Evolutionary conservation across 306 rosid genomes (phyloP), one percentile per base, ranked within the genome.

Genomic region (Vicia faba): DNA sequence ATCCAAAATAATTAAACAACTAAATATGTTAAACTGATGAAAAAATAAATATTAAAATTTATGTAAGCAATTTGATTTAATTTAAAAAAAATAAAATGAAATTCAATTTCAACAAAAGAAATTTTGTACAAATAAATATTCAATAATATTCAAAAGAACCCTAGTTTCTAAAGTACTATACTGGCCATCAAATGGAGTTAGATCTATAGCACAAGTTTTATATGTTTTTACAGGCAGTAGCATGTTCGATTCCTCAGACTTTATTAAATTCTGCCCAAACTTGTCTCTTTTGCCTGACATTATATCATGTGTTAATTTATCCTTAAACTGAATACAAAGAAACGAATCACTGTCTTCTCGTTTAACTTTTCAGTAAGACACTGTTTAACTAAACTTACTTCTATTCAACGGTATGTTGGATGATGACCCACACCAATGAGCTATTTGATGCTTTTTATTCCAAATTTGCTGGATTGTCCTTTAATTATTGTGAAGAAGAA

Each of bases 251-350:
- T 64, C 64, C 12, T 62, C 15, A 31, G 31, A 62, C 81, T 76
- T 73, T 76, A 63, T 72, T 72, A 68, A 76, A 81, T 49, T 54
- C 50, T 38, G 25, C 62, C 4, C 7, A 56, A 25, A 49, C 51
- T 18, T 35, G 56, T 68, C 57, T 69, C 79, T 68, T 76, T 81
- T 58, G 10, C 33, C 84, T 60, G 81, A 75, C 84, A 71, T 16
- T 66, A 39, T 66, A 72, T 29, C 77, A 77, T 77, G 61, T 67
- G 15, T 41, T 29, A 63, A 16, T 61, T 77, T 69, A 69, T 73
- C 80, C 79, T 39, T 57, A 73, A 81, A 77, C 80, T 74, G 31
- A 43, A 13, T 15, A 14, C 80, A 64, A 77, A 73, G 82, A 69
- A 81, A 81, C 60, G 82, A 78, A 81, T 69, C 68, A 60, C 11